These are phyloP conservation scores for Trypanosoma cruzi DNA, from an alignment of 208 protist species.

Conservation along the genomic window DNA sequence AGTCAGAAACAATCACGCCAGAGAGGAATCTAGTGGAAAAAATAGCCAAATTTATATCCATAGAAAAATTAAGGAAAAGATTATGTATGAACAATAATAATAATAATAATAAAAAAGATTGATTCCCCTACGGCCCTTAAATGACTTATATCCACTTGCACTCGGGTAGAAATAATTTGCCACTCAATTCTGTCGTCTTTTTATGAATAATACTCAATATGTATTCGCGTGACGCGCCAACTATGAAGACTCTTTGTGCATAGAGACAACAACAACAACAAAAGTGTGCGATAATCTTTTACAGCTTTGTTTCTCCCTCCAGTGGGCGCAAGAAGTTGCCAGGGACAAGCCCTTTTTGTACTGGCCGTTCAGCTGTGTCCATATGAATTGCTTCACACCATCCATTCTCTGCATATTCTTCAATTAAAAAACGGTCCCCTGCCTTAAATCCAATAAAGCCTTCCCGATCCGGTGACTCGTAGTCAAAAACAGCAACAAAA, in stretches of 20 bases:
- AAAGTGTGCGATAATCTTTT: background rate
- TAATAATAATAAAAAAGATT: no score
- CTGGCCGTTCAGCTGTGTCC: slow-evolving; percentile 23
- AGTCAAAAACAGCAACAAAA: slow-evolving; percentile 78
- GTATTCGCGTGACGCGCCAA: no score
- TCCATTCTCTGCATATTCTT: slow-evolving; percentile 62
- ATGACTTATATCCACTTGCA: no score
- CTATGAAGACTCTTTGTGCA: background rate
- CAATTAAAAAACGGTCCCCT: slow-evolving; percentile 81
- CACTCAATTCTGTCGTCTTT: no score
- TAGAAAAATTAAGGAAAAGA: no score
- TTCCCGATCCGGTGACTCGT: slow-evolving; percentile 40
- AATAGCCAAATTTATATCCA: background rate
- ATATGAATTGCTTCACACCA: slow-evolving; percentile 70
- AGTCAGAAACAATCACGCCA: slow-evolving; percentile 16
- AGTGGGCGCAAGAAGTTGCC: slow-evolving; percentile 77
- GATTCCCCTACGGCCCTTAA: no score
- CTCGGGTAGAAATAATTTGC: no score
- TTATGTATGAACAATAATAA: no score
- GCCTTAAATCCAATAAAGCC: slow-evolving; percentile 72
- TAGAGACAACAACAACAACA: background rate
- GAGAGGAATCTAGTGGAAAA: background rate
- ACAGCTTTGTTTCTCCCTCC: slow-evolving; percentile 42
- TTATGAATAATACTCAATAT: no score
- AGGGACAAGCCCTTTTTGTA: slow-evolving; percentile 51